Conservation (phyloP, 163 green algal genomes). For the Scenedesmus sp. region DNA sequence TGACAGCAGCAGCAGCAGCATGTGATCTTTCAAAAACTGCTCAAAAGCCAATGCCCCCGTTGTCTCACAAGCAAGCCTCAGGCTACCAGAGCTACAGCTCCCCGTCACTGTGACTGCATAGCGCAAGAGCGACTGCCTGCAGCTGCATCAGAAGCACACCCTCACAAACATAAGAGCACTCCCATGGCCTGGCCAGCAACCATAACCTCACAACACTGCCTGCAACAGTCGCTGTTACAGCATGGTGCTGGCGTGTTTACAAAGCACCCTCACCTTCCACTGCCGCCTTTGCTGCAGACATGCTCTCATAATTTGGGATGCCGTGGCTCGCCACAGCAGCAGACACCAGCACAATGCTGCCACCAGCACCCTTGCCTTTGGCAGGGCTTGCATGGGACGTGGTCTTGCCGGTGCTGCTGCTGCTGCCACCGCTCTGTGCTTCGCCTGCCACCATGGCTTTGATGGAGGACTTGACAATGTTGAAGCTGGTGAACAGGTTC, state of each 20-base stretch:
- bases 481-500: constrained; percentile 64
- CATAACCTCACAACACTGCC: too few species aligned
- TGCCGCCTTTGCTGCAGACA: constrained; percentile 63
- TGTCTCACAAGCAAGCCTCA: too few species aligned
- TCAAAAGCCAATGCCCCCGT: too few species aligned
- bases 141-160: too few species aligned
- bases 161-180: too few species aligned
- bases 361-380: neutral
- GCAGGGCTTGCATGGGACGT: neutral
- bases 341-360: constrained; percentile 61
- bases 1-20: neutral
- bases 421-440: constrained; percentile 10
- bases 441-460: constrained; percentile 52
- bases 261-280: constrained; percentile 62
- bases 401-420: neutral
- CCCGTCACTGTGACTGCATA: too few species aligned
- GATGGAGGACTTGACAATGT: constrained; percentile 53
- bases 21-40: neutral
- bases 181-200: too few species aligned
- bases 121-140: too few species aligned
- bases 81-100: too few species aligned
- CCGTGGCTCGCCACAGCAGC: constrained; percentile 57
- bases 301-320: constrained; percentile 61
- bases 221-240: too few species aligned
- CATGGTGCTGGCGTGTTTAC: too few species aligned